A percentile compares a stretch with the other conserved stretches of the same genome.
Evolutionary conservation across 2,329 filamentous ascomycete genomes (phyloP).

Genomic region (Sporothrix phasma): DNA sequence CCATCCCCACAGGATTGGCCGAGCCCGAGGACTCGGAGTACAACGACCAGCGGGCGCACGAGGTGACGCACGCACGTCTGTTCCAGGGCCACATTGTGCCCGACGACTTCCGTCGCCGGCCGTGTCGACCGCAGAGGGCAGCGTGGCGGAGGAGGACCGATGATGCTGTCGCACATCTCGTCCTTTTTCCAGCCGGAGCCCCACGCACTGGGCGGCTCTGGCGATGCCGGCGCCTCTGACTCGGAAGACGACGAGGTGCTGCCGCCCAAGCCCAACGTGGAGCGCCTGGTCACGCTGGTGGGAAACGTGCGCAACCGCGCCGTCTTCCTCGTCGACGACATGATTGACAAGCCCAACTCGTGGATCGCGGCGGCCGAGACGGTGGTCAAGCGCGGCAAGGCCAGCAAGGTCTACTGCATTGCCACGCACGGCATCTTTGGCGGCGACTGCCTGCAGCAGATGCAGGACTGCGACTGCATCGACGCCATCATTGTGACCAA

Average conservation of each 20-base stretch:
- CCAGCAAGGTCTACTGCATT: slow-evolving; percentile 94
- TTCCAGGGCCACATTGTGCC: slow-evolving; percentile 93
- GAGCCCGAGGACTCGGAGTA: slow-evolving; percentile 41
- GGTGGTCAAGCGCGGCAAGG: slow-evolving; percentile 82
- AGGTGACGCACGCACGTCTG: slow-evolving; percentile 84
- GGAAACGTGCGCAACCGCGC: slow-evolving; percentile 82
- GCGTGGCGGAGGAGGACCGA: slow-evolving; percentile 63
- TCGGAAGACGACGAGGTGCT: slow-evolving; percentile 79
- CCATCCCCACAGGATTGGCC: slow-evolving; percentile 18
- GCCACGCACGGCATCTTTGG: slow-evolving; percentile 94
- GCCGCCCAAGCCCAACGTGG: slow-evolving; percentile 59
- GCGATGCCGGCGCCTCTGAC: slow-evolving; percentile 70
- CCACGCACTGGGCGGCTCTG: slow-evolving; percentile 70
- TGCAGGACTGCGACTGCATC: slow-evolving; percentile 88
- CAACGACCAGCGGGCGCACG: slow-evolving; percentile 70
- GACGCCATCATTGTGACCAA: slow-evolving; percentile 93
- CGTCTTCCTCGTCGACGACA: slow-evolving; percentile 94
- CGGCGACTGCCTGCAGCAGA: slow-evolving; percentile 75
- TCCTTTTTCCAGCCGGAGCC: slow-evolving; percentile 62
- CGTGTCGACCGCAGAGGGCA: slow-evolving; percentile 58
- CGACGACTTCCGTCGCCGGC: slow-evolving; percentile 76
- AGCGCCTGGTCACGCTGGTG: slow-evolving; percentile 96
- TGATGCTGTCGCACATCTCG: slow-evolving; percentile 70
- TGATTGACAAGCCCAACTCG: slow-evolving; percentile 94
- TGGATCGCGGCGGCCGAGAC: slow-evolving; percentile 98